Evolutionary conservation across 1,284 basidiomycete genomes (phyloP).

Genomic region (Trichosporon sp.): DNA sequence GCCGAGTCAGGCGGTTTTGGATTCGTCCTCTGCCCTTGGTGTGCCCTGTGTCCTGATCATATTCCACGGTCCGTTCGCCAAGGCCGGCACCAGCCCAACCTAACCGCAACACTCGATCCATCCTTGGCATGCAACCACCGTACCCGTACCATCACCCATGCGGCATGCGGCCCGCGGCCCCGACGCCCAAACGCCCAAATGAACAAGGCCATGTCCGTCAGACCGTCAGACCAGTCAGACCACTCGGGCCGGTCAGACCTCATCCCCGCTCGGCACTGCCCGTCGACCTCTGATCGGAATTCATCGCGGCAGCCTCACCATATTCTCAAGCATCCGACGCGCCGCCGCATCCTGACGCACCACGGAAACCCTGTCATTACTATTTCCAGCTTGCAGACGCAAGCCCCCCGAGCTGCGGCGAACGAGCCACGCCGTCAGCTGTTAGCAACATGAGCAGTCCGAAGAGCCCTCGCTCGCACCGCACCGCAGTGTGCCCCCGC

Average conservation of each 20-base stretch:
- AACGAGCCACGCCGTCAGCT: neutral
- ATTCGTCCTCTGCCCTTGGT: neutral
- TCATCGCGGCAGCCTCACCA: neutral
- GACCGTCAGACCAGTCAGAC: too few species aligned
- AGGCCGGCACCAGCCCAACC: neutral
- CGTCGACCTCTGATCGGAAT: neutral
- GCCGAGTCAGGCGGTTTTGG: neutral
- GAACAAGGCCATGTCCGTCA: too few species aligned
- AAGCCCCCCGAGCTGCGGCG: neutral
- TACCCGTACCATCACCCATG: too few species aligned
- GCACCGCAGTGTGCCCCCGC: too few species aligned
- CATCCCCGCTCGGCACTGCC: neutral
- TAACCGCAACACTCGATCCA: too few species aligned
- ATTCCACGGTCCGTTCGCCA: neutral
- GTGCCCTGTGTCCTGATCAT: neutral
- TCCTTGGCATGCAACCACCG: too few species aligned
- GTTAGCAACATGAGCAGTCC: neutral
- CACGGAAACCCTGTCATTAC: conserved; percentile 46
- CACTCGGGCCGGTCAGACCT: neutral
- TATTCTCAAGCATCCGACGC: conserved; percentile 52
- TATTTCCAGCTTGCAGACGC: neutral
- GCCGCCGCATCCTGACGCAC: conserved; percentile 60
- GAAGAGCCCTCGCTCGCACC: neutral
- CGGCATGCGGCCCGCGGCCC: too few species aligned
- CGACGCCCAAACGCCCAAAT: too few species aligned